Percentiles rank a stretch among this genome's conserved stretches.
Evolutionary conservation across 1,139 yeast genomes (phyloP).

Genomic region (Chernovozyma aurita): DNA sequence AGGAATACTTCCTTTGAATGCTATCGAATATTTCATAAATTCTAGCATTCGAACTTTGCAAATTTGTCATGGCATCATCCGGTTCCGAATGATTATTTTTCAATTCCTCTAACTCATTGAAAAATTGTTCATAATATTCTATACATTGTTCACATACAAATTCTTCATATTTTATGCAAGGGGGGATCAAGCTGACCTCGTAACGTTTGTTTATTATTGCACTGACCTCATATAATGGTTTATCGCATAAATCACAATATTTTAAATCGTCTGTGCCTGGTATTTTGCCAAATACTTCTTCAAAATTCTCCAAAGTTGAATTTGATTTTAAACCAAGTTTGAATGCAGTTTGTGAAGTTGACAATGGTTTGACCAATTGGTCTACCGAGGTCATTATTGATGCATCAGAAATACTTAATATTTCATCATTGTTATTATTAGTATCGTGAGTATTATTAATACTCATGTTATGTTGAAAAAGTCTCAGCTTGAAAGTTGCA

Average conservation of each 20-base stretch:
- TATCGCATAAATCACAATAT: constrained; percentile 63
- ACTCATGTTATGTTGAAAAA: constrained; percentile 6
- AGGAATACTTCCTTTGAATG: constrained; percentile 4
- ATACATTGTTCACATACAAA: constrained; percentile 66
- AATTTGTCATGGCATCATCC: background rate
- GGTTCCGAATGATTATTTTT: background rate
- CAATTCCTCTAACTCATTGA: constrained; percentile 24
- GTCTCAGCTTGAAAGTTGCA: constrained; percentile 35
- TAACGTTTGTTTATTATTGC: constrained; percentile 29
- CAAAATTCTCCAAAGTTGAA: constrained; percentile 23
- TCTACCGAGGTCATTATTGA: background rate
- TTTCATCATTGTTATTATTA: background rate
- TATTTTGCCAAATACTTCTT: constrained; percentile 38
- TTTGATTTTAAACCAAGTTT: background rate
- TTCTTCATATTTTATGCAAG: constrained; percentile 32
- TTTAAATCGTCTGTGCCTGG: constrained; percentile 42
- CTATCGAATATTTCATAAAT: constrained; percentile 5
- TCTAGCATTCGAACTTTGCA: background rate
- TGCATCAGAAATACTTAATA: background rate
- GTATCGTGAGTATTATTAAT: background rate
- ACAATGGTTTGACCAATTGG: background rate
- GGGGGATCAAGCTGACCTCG: background rate
- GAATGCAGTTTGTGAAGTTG: background rate
- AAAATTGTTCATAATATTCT: constrained; percentile 50
- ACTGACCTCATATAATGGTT: constrained; percentile 61